Evolutionary conservation across 306 rosid genomes (phyloP), one percentile per base, ranked within the genome.

Genomic region (Dalbergia cochinchinensis): DNA sequence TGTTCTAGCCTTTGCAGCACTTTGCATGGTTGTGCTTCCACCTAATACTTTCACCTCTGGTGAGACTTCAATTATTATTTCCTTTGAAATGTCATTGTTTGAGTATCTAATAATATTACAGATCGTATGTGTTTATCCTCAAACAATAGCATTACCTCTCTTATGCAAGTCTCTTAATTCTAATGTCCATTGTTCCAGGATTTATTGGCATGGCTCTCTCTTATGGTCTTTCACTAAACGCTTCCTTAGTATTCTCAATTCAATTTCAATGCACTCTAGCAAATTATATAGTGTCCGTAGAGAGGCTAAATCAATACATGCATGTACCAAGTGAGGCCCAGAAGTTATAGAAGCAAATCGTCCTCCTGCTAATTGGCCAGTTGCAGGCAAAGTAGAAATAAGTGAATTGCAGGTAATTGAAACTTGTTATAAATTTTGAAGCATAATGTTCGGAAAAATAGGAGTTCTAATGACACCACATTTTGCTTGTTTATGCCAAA

Each of bases 171-270:
- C 59, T 65, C 51, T 42, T 16, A 20, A 59, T 31, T 61, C 47
- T 33, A 62, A 14, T 18, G 33, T 58, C 33, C 10, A 51, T 59
- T 26, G 14, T 75, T 85, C 35, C 86, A 94, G 97, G 97, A 67
- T 86, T 89, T 75, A 64, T 90, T 78, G 98, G 96, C 53, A 88
- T 94, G 94, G 96, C 94, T 35, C 87, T 94, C 57, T 90, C 98
- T 71, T 94, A 92, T 85, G 98, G 98, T 20, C 95, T 94, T 76
- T 80, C 97, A 37, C 77, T 94, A 7, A 94, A 88, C 69, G 14
- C 14, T 20, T 18, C 88, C 60, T 70, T 90, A 31, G 93, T 92
- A 39, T 62, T 31, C 71, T 88, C 96, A 33, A 86, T 90, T 68
- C 94, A 92, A 83, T 44, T 42, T 53, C 97, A 94, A 63, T 94